phyloP scores from a whole-genome alignment of 345 rosid species.

The Sisymbrium altissimum region DNA sequence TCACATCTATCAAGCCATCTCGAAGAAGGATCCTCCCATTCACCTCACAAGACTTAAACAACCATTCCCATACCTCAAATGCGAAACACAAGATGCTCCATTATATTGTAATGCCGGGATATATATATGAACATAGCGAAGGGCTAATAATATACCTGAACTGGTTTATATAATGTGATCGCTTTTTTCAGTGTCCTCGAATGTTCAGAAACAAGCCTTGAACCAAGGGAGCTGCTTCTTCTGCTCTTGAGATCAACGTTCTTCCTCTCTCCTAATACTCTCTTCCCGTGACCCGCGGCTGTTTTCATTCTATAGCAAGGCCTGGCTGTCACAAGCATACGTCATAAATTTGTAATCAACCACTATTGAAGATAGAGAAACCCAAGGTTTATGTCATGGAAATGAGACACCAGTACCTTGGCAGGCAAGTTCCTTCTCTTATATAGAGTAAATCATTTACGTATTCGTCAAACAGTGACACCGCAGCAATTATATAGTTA shows the following conservation, averaged over 20 bases:
- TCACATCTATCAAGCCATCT: conserved; percentile 55
- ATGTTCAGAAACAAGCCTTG: conserved; percentile 47
- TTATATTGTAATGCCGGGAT: neutral
- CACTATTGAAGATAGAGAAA: neutral
- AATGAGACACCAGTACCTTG: conserved; percentile 47
- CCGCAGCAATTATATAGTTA: conserved; percentile 58
- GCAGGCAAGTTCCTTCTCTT: conserved; percentile 77
- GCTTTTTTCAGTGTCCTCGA: conserved; percentile 56
- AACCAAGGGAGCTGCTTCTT: conserved; percentile 43
- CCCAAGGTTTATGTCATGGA: neutral
- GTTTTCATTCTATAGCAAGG: conserved; percentile 54
- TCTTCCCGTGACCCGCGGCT: conserved; percentile 29
- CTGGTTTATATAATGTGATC: conserved; percentile 58
- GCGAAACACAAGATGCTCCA: neutral
- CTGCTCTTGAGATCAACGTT: conserved; percentile 35
- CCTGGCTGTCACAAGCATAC: conserved; percentile 60
- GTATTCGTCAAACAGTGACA: conserved; percentile 73
- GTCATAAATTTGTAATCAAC: neutral
- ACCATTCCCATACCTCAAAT: conserved; percentile 84
- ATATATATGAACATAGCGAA: neutral
- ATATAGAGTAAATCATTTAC: conserved; percentile 79
- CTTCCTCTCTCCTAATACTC: conserved; percentile 30
- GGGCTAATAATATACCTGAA: conserved; percentile 46
- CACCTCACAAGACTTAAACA: conserved; percentile 80
- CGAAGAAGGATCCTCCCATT: conserved; percentile 61